Conservation (phyloP, 257 asterid species). For the Capsicum pubescens region DNA sequence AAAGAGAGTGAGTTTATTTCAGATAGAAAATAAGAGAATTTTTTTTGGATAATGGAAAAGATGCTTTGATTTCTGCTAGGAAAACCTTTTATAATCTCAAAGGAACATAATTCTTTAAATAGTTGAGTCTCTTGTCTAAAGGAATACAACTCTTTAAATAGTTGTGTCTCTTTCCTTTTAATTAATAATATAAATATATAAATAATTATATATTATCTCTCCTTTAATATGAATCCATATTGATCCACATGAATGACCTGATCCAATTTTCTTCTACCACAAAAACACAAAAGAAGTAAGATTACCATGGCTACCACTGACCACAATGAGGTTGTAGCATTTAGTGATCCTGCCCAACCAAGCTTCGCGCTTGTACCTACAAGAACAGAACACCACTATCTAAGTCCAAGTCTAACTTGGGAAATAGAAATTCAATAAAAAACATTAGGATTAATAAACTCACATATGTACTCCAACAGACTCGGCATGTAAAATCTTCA, state of each 20-base stretch:
- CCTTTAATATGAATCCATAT: no score
- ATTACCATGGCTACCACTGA: conserved; percentile 52
- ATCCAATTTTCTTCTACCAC: no score
- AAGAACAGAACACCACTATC: conserved; percentile 9
- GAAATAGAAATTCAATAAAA: not conserved
- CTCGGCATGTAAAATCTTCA: conserved; percentile 45
- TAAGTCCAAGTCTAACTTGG: not conserved
- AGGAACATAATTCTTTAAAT: no score
- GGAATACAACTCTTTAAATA: no score
- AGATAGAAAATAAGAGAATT: no score
- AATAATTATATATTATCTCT: not conserved
- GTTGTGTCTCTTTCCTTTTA: no score
- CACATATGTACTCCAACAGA: conserved; percentile 41
- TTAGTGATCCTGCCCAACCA: conserved; percentile 51
- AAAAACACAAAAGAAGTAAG: conserved; percentile 1
- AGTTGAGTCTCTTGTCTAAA: no score
- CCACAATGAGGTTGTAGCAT: conserved; percentile 47
- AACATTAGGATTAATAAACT: conserved; percentile 13
- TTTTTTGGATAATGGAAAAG: no score
- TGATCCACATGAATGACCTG: no score
- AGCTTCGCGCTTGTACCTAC: conserved; percentile 44
- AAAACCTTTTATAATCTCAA: no score
- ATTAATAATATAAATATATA: not conserved
- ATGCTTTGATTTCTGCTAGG: no score
- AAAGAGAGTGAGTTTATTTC: no score